phyloP scores from a whole-genome alignment of 148 eudicot genomes.

The Bassia scoparia region DNA sequence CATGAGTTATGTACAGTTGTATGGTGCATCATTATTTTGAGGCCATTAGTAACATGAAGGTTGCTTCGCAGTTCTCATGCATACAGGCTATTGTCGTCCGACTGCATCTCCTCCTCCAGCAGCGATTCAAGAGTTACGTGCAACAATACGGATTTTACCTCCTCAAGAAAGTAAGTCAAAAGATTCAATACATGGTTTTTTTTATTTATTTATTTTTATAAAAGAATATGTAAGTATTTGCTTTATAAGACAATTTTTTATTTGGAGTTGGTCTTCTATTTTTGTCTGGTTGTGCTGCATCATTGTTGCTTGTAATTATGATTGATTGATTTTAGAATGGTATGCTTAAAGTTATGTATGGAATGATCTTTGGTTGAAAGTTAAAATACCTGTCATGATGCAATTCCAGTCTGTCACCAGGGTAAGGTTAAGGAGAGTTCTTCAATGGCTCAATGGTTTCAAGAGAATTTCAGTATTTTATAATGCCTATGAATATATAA shows the following conservation, averaged over 20 bases:
- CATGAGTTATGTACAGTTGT: not conserved
- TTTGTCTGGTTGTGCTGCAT: not conserved
- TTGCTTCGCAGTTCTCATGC: conserved; percentile 78
- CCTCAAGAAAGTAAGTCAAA: conserved; percentile 88
- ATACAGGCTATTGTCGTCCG: conserved; percentile 91
- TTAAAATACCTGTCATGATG: not conserved
- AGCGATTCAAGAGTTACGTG: conserved; percentile 81
- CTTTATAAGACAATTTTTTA: not conserved
- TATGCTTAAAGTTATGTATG: not conserved
- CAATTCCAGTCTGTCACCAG: not conserved
- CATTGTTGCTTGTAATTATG: not conserved
- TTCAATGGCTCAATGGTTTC: not conserved
- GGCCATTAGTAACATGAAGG: conserved; percentile 3
- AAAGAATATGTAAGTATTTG: not conserved
- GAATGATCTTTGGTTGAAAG: not conserved
- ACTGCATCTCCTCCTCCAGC: conserved; percentile 84
- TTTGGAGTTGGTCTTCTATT: not conserved
- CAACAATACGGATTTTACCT: conserved; percentile 78
- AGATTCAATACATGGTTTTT: too few species aligned
- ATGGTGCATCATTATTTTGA: not conserved
- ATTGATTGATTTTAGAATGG: not conserved
- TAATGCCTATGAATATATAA: not conserved
- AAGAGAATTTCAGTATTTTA: not conserved
- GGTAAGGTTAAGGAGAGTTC: conserved; percentile 2
- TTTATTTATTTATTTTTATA: too few species aligned